Conservation (phyloP, 2,329 filamentous ascomycete species). For the Colletotrichum salicis region DNA sequence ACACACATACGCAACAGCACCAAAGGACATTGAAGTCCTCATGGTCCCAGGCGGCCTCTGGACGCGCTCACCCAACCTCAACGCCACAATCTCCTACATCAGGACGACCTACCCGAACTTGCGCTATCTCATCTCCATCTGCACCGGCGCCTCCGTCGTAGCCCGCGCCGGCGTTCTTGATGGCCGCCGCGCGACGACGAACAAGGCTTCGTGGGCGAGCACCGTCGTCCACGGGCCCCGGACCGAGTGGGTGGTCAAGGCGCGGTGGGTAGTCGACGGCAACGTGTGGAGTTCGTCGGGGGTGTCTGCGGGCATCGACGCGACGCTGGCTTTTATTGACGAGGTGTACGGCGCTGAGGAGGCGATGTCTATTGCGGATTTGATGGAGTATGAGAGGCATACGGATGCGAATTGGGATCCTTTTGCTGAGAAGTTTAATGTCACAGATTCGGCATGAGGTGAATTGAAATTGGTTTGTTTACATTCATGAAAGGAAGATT, state of each 20-base stretch:
- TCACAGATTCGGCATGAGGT: constrained; percentile 3
- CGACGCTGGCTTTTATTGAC: constrained; percentile 66
- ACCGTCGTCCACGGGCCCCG: constrained; percentile 51
- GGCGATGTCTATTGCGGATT: constrained; percentile 58
- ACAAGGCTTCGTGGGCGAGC: constrained; percentile 60
- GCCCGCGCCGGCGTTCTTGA: constrained; percentile 64
- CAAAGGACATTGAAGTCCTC: constrained; percentile 60
- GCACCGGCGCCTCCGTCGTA: constrained; percentile 64
- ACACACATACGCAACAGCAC: constrained; percentile 57
- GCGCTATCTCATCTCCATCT: constrained; percentile 64
- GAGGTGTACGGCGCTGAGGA: constrained; percentile 62
- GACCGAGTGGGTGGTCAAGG: constrained; percentile 62
- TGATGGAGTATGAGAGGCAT: constrained; percentile 69
- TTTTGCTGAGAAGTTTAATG: constrained; percentile 43
- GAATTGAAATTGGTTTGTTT: neutral
- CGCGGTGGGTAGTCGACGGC: constrained; percentile 67
- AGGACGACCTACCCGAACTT: constrained; percentile 49
- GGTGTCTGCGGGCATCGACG: constrained; percentile 70
- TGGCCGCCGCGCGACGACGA: constrained; percentile 65
- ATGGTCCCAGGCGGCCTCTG: constrained; percentile 63
- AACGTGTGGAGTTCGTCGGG: constrained; percentile 69
- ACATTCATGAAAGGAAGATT: neutral
- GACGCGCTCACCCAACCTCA: constrained; percentile 41
- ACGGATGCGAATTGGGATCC: constrained; percentile 62
- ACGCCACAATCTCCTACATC: constrained; percentile 48